These are phyloP conservation scores for Citrullus mucosospermus DNA, from an alignment of 306 rosid genomes.

Conservation along the genomic window DNA sequence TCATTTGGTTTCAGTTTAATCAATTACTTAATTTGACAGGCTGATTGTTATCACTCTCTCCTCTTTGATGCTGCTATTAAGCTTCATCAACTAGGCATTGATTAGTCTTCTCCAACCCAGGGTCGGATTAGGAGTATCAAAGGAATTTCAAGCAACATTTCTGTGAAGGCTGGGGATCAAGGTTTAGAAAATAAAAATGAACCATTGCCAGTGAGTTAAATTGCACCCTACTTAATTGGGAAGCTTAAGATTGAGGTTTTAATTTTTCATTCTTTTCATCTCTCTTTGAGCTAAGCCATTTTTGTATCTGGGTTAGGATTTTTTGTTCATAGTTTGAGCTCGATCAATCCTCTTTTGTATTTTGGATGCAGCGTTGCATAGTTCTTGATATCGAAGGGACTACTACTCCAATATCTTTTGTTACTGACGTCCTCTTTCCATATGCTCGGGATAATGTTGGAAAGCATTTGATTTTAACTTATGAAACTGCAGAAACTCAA, in stretches of 20 bases:
- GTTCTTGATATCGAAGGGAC: constrained; percentile 99
- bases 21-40: constrained; percentile 31
- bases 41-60: constrained; percentile 85
- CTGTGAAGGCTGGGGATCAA: constrained; percentile 45
- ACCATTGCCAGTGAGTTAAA: constrained; percentile 20
- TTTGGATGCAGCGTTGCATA: constrained; percentile 54
- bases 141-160: constrained; percentile 29
- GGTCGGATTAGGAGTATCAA: constrained; percentile 49
- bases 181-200: constrained; percentile 26
- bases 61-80: constrained; percentile 93
- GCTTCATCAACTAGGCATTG: constrained; percentile 78
- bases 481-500: constrained; percentile 56
- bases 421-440: constrained; percentile 85
- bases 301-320: neutral
- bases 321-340: neutral
- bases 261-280: neutral
- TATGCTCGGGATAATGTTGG: constrained; percentile 82
- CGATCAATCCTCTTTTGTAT: neutral
- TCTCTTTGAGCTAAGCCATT: neutral
- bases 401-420: constrained; percentile 94
- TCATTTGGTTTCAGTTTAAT: neutral
- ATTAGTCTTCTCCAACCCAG: constrained; percentile 65
- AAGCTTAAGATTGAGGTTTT: neutral
- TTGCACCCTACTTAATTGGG: neutral
- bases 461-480: constrained; percentile 71